Percentiles rank a stretch among this genome's conserved stretches.
These are phyloP conservation scores for Colletotrichum truncatum DNA, from an alignment of 2,329 filamentous ascomycete genomes.

Conservation along the genomic window DNA sequence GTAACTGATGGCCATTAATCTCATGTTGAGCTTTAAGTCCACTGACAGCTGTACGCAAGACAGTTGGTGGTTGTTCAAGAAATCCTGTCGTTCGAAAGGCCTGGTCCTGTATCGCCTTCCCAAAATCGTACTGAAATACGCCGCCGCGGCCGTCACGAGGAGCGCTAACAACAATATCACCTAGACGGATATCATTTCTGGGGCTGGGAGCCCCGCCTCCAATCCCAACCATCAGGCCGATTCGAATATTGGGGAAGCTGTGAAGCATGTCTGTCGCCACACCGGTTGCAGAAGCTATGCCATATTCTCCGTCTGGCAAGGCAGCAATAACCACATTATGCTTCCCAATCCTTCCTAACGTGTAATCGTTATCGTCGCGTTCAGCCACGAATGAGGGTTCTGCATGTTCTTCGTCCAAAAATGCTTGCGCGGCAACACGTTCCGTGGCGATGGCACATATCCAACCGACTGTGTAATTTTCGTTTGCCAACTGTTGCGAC, in stretches of 20 bases:
- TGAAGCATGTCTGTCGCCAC: constrained; percentile 28
- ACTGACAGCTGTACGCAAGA: neutral
- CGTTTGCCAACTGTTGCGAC: too few relatives aligned
- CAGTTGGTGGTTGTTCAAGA: constrained; percentile 13
- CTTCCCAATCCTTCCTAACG: constrained; percentile 30
- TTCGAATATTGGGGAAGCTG: constrained; percentile 13
- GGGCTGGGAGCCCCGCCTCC: constrained; percentile 45
- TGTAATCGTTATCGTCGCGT: constrained; percentile 36
- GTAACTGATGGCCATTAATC: neutral
- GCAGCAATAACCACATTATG: constrained; percentile 41
- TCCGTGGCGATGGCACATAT: too few relatives aligned
- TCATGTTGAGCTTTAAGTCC: neutral
- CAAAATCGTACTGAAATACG: constrained; percentile 28
- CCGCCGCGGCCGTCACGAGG: neutral
- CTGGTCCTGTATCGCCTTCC: constrained; percentile 24
- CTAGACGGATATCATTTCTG: constrained; percentile 43
- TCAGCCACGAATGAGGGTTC: too few relatives aligned
- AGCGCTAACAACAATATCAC: neutral
- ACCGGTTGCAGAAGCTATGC: constrained; percentile 30
- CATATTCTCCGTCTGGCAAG: constrained; percentile 33
- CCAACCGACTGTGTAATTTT: too few relatives aligned
- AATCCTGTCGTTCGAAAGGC: constrained; percentile 7
- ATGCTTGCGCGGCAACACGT: too few relatives aligned
- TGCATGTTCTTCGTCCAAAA: too few relatives aligned
- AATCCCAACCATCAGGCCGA: constrained; percentile 35